These are phyloP conservation scores for Austroboletus eburneus DNA, from an alignment of 768 basidiomycete genomes.

Conservation along the genomic window DNA sequence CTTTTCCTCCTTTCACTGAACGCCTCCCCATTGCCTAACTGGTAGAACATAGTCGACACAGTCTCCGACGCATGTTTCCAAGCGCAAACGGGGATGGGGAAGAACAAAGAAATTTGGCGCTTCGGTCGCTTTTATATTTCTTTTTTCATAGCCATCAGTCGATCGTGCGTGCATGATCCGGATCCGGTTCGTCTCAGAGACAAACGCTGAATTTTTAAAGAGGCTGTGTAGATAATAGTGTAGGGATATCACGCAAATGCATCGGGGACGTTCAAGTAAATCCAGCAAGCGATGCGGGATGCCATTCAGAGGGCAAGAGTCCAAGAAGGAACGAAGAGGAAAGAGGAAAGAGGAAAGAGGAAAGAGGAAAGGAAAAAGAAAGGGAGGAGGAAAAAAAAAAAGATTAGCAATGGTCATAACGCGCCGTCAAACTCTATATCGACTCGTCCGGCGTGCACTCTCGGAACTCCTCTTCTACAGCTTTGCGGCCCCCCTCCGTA, in stretches of 20 bases:
- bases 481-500: slow-evolving; percentile 63
- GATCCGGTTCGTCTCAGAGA: neutral
- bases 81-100: neutral
- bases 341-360: neutral
- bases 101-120: neutral
- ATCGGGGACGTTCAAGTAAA: slow-evolving; percentile 8
- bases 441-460: slow-evolving; percentile 13
- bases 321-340: slow-evolving; percentile 4
- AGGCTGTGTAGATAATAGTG: slow-evolving; percentile 13
- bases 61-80: neutral
- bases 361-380: neutral
- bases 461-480: slow-evolving; percentile 67
- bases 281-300: neutral
- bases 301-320: neutral
- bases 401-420: slow-evolving; percentile 4
- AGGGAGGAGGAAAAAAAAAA: neutral
- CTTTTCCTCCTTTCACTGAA: too few species aligned
- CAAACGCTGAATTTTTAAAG: slow-evolving; percentile 10
- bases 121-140: too few species aligned
- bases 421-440: slow-evolving; percentile 13
- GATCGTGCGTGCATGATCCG: neutral
- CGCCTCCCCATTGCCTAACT: neutral
- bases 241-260: slow-evolving; percentile 26
- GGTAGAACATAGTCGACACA: neutral
- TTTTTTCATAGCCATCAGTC: neutral